Evolutionary conservation across 257 asterid species (phyloP), one percentile per base, ranked within the genome.

Genomic region (Rauvolfia tetraphylla): DNA sequence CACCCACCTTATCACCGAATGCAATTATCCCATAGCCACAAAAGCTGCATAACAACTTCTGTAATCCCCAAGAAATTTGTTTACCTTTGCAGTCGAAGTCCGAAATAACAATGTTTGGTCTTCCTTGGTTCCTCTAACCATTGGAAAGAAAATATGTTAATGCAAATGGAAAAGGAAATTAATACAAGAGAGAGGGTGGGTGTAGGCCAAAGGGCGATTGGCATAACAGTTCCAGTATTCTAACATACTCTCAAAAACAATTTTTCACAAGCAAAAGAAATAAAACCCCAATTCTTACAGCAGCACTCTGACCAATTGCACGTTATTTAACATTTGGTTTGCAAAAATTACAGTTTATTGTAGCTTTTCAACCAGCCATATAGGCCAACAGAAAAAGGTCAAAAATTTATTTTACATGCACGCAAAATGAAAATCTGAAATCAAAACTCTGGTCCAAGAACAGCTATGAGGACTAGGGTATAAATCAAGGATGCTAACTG

Each of bases 21-120:
- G 36, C 48, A 17, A 29, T n/a, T 9, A 23, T 44, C 48, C 48
- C 7, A 25, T 41, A 9, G 65, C 41, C 58, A 61, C 29, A 49
- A 48, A 65, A 53, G 38, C 5, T 25, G 34, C 38, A 66, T 49
- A 51, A 66, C 12, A 15, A 33, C 31, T 67, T 39, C 22, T 15
- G 5, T 31, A 42, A 59, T 71, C 22, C 5, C 20, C 44, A 63
- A 36, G 12, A 34, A 68, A 27, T 54, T 44, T 51, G 67, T 57
- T 61, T 65, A 95, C 99, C 96, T 95, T 95, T 74, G 96, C 99
- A 77, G 91, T 79, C 71, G 96, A 88, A 69, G 99, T 90, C 62
- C 99, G 97, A 78, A 95, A 95, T 79, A 92, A 71, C 80, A 95
- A 80, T 33, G 87, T 90, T 79, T 90, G 93, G 79, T 93, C 97